phyloP scores from a whole-genome alignment of 2,329 filamentous ascomycete genomes.

The Penicillium sp. region DNA sequence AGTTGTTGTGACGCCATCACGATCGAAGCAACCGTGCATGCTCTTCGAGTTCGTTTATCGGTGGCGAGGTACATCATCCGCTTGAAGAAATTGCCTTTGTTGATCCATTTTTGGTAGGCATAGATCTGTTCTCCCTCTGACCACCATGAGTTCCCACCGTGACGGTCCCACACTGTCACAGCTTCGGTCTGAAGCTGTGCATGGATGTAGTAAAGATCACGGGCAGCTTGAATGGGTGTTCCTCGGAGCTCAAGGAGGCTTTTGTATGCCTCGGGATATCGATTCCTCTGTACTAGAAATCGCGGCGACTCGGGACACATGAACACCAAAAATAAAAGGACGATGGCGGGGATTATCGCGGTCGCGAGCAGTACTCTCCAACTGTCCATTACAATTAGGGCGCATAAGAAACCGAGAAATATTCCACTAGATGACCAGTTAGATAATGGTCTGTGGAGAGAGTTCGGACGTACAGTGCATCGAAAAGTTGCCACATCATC shows the following conservation, averaged over 20 bases:
- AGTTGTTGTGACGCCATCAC: conserved; percentile 1
- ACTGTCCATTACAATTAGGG: neutral
- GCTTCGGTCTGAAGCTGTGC: neutral
- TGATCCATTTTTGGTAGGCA: neutral
- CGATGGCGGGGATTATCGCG: neutral
- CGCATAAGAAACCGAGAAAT: neutral
- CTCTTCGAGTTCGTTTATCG: neutral
- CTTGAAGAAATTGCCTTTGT: neutral
- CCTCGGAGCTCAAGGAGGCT: neutral
- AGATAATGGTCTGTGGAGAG: neutral
- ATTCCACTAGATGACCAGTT: neutral
- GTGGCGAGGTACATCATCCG: neutral
- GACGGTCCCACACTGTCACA: neutral
- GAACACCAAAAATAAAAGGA: neutral
- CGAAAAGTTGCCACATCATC: conserved; percentile 25
- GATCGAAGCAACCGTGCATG: neutral
- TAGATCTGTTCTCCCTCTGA: neutral
- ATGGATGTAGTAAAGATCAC: conserved; percentile 34
- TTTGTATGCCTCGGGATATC: neutral
- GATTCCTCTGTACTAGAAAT: conserved; percentile 12
- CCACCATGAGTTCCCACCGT: neutral
- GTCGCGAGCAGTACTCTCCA: neutral
- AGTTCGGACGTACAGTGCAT: conserved; percentile 14
- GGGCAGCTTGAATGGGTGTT: neutral
- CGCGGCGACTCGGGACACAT: conserved; percentile 11